Conservation (phyloP, 495 filamentous ascomycete genomes). For the Hyaloscypha bicolor region DNA sequence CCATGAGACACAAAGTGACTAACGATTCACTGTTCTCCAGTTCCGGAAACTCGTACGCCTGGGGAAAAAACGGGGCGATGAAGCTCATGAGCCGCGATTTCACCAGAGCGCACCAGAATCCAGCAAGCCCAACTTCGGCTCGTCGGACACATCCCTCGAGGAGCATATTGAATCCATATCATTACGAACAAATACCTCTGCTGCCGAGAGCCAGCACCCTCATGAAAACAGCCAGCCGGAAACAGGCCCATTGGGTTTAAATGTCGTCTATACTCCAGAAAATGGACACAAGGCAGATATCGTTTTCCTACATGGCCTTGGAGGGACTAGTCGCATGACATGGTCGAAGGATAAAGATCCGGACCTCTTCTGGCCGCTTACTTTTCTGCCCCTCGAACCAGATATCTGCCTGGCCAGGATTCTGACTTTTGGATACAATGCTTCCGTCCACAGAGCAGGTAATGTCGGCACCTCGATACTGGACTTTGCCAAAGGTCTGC, state of each 20-base stretch:
- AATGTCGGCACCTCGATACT: constrained; percentile 26
- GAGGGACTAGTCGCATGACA: constrained; percentile 36
- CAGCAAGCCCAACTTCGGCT: no score
- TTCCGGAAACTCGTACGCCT: no score
- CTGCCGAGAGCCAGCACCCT: no score
- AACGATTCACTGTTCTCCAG: no score
- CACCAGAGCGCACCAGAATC: no score
- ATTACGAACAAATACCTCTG: no score
- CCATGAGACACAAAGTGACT: no score
- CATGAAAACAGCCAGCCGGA: no score
- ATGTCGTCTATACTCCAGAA: constrained; percentile 33
- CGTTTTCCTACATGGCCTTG: constrained; percentile 41
- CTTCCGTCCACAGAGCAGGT: constrained; percentile 28
- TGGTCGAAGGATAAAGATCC: constrained; percentile 37
- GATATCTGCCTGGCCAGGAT: constrained; percentile 34
- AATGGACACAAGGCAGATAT: constrained; percentile 25
- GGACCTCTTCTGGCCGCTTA: constrained; percentile 37
- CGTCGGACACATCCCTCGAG: no score
- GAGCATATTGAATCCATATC: no score
- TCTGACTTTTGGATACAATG: constrained; percentile 42
- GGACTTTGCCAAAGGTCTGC: constrained; percentile 43
- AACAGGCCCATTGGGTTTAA: constrained; percentile 34
- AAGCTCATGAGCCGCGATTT: no score
- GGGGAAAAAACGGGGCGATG: no score
- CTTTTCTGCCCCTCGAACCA: constrained; percentile 39